Evolutionary conservation across 2,329 filamentous ascomycete genomes (phyloP), one percentile per base, ranked within the genome.

Genomic region (Geosmithia putterillii): DNA sequence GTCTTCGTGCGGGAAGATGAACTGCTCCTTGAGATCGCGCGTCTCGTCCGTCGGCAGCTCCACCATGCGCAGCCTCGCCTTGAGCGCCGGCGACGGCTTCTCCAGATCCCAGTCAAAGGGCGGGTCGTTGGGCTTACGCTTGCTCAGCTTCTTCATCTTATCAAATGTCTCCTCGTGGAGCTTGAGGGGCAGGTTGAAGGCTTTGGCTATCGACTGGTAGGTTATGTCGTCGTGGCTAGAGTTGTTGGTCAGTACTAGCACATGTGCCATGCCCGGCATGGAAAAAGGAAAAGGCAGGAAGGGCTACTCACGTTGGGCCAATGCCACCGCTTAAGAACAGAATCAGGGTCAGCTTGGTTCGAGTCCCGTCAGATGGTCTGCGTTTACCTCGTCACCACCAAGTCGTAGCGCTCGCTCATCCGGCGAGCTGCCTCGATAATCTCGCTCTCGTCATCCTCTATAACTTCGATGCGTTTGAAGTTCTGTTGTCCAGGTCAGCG

Each of bases 181-280:
- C 51, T 81, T 74, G 17, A 96, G 69, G 14, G 81, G 76, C 7
- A 95, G 70, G 38, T 70, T 66, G 60, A 95, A 96, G 7, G 89
- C 92, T 59, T 87, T 88, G 50, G 86, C 89, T 59, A 98, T 94
- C 35, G 87, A 90, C 57, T 85, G 73, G 66, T 98, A 98, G 21
- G 92, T 96, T 52, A 96, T 96, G 59, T 98, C 92, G 62, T 98
- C 92, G 68, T 96, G 90, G 44, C 86, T 94, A 52, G 7, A n/a
- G 18, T 4, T 18, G 6, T 18, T 7, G n/a, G 35, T 32, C 28
- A 32, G 15, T 15, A 32, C 28, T n/a, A n/a, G n/a, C n/a, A n/a
- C n/a, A n/a, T n/a, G n/a, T n/a, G n/a, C n/a, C 40, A 40, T 15
- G 9, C 17, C 20, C 28, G 10, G 15, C 5, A 12, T 32, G 20